Conservation (phyloP, 345 rosid genomes). For the Citrus unshiu region DNA sequence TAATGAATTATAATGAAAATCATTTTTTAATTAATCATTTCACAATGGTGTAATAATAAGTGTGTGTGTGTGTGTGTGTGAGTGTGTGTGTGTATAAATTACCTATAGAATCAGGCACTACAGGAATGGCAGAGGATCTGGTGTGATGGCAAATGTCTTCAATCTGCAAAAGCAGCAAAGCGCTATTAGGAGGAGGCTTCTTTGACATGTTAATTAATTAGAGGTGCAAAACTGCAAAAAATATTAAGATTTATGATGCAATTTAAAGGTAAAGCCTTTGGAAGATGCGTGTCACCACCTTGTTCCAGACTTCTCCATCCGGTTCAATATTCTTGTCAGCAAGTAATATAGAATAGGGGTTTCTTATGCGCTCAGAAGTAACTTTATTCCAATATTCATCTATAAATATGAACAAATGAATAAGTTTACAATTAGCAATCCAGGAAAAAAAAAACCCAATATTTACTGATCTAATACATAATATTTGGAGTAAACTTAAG, state of each 20-base stretch:
- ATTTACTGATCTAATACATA: neutral
- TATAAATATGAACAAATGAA: slow-evolving; percentile 22
- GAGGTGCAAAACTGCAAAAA: neutral
- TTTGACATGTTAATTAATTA: neutral
- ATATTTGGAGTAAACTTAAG: no score
- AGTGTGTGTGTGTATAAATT: no score
- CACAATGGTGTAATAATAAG: no score
- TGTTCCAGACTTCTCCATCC: slow-evolving; percentile 96
- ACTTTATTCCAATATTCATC: slow-evolving; percentile 88
- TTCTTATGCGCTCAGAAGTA: slow-evolving; percentile 64
- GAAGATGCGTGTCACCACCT: slow-evolving; percentile 52
- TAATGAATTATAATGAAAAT: no score
- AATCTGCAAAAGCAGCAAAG: slow-evolving; percentile 44
- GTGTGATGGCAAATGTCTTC: slow-evolving; percentile 80
- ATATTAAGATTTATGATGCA: neutral
- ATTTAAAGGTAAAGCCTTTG: neutral
- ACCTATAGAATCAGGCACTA: slow-evolving; percentile 94
- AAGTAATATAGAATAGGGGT: slow-evolving; percentile 79
- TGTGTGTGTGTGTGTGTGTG: no score
- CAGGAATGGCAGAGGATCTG: slow-evolving; percentile 80
- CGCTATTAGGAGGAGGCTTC: neutral
- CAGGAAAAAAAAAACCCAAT: neutral
- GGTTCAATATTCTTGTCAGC: slow-evolving; percentile 95
- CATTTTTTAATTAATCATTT: no score
- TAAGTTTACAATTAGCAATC: neutral